Evolutionary conservation across 1,284 basidiomycete species (phyloP), one percentile per base, ranked within the genome.

Genomic region (Trichosporon faecale): DNA sequence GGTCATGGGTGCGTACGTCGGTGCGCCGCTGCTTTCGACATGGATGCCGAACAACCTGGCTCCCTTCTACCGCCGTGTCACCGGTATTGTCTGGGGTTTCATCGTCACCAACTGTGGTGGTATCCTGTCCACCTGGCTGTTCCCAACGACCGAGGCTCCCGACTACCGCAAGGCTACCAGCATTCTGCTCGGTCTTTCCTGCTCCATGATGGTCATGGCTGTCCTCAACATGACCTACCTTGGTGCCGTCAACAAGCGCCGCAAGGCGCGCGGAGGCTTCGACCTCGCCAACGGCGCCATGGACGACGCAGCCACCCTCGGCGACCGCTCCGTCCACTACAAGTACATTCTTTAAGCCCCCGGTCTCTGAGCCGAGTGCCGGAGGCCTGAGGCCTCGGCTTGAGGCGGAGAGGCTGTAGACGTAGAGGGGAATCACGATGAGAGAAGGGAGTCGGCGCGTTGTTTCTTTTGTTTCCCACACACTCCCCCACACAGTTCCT

Each of bases 71-170:
- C 84, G 87, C 55, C 84, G 88, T 57, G 88, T 88, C 2, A 86
- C 87, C 0, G 84, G 85, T 21, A 84, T 89, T 60, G 88, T 88
- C 14, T 80, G 88, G 27, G 86, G 84, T 0, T 88, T 88, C 73
- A 85, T 87, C 72, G 80, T 85, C 78, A 86, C 86, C 44, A 89
- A 88, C 76, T 79, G 82, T 0, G 88, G 88, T 12, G 89, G 87
- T 18, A 88, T 89, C 67, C 83, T 88, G 12, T 85, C 86, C 0
- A 87, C 86, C 1, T 88, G 87, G 87, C 82, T 88, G 14, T 83
- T 87, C 70, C 80, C 82, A 1, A 74, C 85, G n/a, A 84, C 84
- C 11, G 79, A 84, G 1, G 78, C 84, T 0, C 86, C 87, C 0
- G 70, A 80, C 29, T 87, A 86, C 73, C 79, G 75, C 11, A 79